Conservation (phyloP, 1,139 yeast genomes). For the Debaryomyces sp. region DNA sequence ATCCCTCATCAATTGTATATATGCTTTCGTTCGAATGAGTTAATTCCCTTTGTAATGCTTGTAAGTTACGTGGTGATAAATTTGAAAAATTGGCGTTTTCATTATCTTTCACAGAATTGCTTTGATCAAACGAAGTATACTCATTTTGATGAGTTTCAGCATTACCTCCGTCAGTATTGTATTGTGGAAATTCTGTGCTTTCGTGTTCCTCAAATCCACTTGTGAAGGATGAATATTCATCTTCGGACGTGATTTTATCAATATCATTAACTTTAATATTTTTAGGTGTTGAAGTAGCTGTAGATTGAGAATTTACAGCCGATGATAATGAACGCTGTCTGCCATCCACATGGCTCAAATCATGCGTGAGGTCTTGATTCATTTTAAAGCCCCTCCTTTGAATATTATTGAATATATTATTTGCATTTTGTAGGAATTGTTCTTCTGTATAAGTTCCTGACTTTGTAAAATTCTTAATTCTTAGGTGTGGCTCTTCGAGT, state of each 20-base stretch:
- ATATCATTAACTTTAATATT: conserved; percentile 23
- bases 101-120: not conserved
- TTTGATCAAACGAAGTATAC: conserved; percentile 26
- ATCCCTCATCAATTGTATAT: conserved; percentile 32
- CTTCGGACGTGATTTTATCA: conserved; percentile 16
- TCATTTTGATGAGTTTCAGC: conserved; percentile 20
- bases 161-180: conserved; percentile 13
- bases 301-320: conserved; percentile 16
- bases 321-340: conserved; percentile 1
- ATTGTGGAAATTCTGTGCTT: conserved; percentile 19
- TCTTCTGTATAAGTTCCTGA: conserved; percentile 38
- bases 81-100: conserved; percentile 6
- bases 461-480: conserved; percentile 36
- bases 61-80: conserved; percentile 13
- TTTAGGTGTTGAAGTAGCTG: conserved; percentile 46
- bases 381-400: conserved; percentile 35
- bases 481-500: conserved; percentile 28
- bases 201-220: conserved; percentile 34
- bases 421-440: conserved; percentile 42
- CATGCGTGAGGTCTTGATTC: conserved; percentile 10
- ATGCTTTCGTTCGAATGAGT: conserved; percentile 22
- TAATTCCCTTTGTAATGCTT: conserved; percentile 11
- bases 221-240: conserved; percentile 40
- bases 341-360: conserved; percentile 8
- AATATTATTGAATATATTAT: conserved; percentile 41